phyloP scores from a whole-genome alignment of 257 asterid genomes.

The Solanum tarapatanum region DNA sequence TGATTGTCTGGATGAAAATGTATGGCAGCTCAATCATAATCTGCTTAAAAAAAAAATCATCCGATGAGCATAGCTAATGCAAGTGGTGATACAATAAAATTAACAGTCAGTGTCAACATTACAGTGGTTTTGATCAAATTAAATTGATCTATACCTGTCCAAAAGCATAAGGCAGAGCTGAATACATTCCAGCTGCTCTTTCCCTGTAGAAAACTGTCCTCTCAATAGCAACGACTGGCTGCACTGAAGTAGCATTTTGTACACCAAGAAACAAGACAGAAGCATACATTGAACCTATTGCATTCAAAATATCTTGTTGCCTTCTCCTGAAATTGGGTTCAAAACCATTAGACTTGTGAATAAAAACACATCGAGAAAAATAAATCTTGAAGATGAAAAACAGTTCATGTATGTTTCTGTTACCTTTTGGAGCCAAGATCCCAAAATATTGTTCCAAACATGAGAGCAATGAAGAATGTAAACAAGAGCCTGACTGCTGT shows the following conservation, averaged over 20 bases:
- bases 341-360: not conserved
- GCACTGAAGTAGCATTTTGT: slow-evolving; percentile 62
- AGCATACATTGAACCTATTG: slow-evolving; percentile 81
- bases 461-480: slow-evolving; percentile 49
- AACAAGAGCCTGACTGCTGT: slow-evolving; percentile 66
- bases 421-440: slow-evolving; percentile 59
- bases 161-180: slow-evolving; percentile 74
- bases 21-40: slow-evolving; percentile 59
- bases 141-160: slow-evolving; percentile 42
- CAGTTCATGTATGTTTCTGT: not conserved
- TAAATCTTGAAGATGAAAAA: not conserved
- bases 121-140: not conserved
- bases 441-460: slow-evolving; percentile 81
- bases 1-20: slow-evolving; percentile 42
- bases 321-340: slow-evolving; percentile 24
- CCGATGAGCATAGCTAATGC: not conserved
- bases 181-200: slow-evolving; percentile 90
- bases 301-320: slow-evolving; percentile 59
- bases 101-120: not conserved
- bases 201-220: slow-evolving; percentile 82
- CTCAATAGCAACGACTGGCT: slow-evolving; percentile 67
- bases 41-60: slow-evolving; percentile 12
- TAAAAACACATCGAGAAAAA: not conserved
- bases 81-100: not conserved
- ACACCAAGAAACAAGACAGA: slow-evolving; percentile 66